Evolutionary conservation across 78 protist species (phyloP).

Genomic region (Speleostelium caveatum): DNA sequence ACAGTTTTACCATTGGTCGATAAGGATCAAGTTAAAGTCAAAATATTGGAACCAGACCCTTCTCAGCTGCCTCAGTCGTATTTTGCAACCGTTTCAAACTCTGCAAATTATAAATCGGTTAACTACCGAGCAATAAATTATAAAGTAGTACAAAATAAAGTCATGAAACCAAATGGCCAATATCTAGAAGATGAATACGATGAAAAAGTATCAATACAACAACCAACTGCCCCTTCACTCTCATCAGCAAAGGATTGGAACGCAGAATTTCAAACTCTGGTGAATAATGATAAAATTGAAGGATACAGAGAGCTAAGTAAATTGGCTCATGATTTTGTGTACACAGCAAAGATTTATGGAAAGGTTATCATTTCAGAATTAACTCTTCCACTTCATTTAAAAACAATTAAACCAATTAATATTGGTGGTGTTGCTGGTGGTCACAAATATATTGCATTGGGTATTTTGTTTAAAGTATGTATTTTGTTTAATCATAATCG

Average conservation of each 20-base stretch:
- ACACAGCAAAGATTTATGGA: constrained; percentile 80
- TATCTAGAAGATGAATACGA: constrained; percentile 60
- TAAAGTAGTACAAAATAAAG: background rate
- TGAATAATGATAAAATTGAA: constrained; percentile 54
- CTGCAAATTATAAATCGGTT: background rate
- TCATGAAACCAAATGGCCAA: background rate
- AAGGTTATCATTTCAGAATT: constrained; percentile 79
- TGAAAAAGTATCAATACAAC: constrained; percentile 32
- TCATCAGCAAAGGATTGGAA: constrained; percentile 80
- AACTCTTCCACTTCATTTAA: constrained; percentile 12
- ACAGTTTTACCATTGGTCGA: background rate
- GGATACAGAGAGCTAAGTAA: constrained; percentile 64
- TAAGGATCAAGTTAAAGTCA: background rate
- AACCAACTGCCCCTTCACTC: constrained; percentile 43
- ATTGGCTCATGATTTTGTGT: constrained; percentile 74
- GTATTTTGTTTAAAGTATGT: constrained; percentile 76
- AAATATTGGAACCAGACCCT: constrained; percentile 28
- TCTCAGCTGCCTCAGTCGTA: constrained; percentile 64
- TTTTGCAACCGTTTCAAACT: background rate
- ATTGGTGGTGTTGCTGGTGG: constrained; percentile 76
- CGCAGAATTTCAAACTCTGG: constrained; percentile 72
- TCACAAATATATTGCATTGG: constrained; percentile 57
- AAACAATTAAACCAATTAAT: constrained; percentile 52
- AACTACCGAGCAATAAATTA: constrained; percentile 10
- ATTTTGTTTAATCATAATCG: no score